Conservation (phyloP, 352 stramenopile species). For the Phytophthora cactorum region DNA sequence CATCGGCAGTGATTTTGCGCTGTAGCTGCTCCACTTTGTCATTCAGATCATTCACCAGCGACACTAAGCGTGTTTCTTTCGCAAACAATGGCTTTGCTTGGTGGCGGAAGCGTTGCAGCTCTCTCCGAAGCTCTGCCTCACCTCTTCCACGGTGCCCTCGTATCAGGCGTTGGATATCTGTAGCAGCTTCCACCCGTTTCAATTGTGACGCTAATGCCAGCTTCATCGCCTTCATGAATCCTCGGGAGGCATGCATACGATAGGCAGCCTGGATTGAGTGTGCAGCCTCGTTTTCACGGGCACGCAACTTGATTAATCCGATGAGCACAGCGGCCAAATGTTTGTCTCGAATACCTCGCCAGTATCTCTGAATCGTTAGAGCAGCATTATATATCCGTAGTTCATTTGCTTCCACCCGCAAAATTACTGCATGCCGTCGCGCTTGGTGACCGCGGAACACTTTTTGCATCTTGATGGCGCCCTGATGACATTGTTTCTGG, state of each 20-base stretch:
- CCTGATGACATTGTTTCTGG: slow-evolving; percentile 51
- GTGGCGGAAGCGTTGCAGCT: slow-evolving; percentile 74
- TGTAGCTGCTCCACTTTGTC: slow-evolving; percentile 53
- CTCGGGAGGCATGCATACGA: slow-evolving; percentile 60
- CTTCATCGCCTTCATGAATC: slow-evolving; percentile 69
- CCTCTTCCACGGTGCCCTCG: slow-evolving; percentile 83
- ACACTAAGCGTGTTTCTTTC: slow-evolving; percentile 52
- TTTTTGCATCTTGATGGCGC: slow-evolving; percentile 69
- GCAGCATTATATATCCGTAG: slow-evolving; percentile 55
- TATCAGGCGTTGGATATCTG: slow-evolving; percentile 76
- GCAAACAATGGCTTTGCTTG: slow-evolving; percentile 79
- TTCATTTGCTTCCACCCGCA: slow-evolving; percentile 49
- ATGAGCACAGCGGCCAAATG: slow-evolving; percentile 76
- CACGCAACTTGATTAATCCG: slow-evolving; percentile 71
- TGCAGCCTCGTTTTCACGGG: slow-evolving; percentile 61
- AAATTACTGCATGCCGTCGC: slow-evolving; percentile 44
- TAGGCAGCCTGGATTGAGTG: slow-evolving; percentile 69
- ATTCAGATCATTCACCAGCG: slow-evolving; percentile 52
- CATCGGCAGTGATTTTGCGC: slow-evolving; percentile 46
- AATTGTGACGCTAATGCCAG: slow-evolving; percentile 53
- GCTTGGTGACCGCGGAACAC: slow-evolving; percentile 69
- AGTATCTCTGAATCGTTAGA: slow-evolving; percentile 80
- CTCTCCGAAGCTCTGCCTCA: slow-evolving; percentile 69
- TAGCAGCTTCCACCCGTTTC: slow-evolving; percentile 50
- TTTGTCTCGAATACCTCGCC: slow-evolving; percentile 77